These are phyloP conservation scores for Diaporthe sp. DNA, from an alignment of 2,329 filamentous ascomycete genomes.

Conservation along the genomic window DNA sequence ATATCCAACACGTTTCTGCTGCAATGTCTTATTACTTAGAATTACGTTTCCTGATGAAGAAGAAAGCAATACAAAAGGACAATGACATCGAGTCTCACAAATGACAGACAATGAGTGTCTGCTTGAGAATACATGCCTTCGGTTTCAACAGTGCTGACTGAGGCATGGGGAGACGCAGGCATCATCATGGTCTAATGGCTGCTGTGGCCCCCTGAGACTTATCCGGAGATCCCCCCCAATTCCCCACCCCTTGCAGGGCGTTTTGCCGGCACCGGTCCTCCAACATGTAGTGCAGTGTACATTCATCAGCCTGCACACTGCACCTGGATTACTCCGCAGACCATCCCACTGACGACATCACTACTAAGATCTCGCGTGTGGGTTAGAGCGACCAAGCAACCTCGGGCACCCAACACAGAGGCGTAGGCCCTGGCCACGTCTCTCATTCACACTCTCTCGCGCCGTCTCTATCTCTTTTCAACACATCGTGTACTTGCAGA, in stretches of 20 bases:
- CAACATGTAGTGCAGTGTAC: background rate
- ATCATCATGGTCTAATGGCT: background rate
- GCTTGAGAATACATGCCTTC: background rate
- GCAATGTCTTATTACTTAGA: background rate
- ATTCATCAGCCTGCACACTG: background rate
- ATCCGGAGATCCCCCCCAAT: conserved; percentile 23
- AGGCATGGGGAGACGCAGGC: background rate
- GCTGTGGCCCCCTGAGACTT: conserved; percentile 7
- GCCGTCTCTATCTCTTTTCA: background rate
- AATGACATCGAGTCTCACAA: background rate
- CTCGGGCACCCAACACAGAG: conserved; percentile 26
- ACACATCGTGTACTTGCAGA: conserved; percentile 10
- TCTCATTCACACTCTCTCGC: no score
- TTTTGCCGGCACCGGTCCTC: conserved; percentile 13
- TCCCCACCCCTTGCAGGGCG: background rate
- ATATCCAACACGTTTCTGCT: background rate
- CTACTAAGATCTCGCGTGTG: conserved; percentile 1
- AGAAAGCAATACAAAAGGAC: background rate
- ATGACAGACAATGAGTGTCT: background rate
- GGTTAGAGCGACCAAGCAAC: conserved; percentile 6
- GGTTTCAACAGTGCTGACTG: background rate
- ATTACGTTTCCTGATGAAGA: background rate
- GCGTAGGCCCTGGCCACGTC: background rate
- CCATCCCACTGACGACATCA: conserved; percentile 31
- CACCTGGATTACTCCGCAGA: conserved; percentile 24